A percentile compares a stretch with the other conserved stretches of the same genome.
These are phyloP conservation scores for Phaeoacremonium minimum DNA, from an alignment of 2,329 filamentous ascomycete genomes.

Conservation along the genomic window DNA sequence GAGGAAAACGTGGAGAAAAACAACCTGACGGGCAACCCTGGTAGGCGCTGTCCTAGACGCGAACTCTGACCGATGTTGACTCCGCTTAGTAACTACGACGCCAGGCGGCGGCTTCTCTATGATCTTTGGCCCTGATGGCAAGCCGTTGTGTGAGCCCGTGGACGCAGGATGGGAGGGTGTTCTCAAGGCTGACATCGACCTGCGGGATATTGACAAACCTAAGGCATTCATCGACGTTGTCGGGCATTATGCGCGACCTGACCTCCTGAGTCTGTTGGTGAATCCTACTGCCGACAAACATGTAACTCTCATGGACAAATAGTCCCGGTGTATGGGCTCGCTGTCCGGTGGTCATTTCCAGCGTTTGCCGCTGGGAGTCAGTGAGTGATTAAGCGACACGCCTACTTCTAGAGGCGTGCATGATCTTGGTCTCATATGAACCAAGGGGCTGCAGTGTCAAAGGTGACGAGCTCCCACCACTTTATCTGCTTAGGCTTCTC, in stretches of 20 bases:
- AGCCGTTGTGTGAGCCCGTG: constrained; percentile 25
- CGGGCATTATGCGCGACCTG: constrained; percentile 31
- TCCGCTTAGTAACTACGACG: constrained; percentile 11
- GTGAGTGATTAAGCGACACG: too few species aligned
- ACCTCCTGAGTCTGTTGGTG: constrained; percentile 32
- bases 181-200: constrained; percentile 44
- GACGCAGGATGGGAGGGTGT: constrained; percentile 39
- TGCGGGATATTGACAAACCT: constrained; percentile 34
- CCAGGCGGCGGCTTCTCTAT: constrained; percentile 42
- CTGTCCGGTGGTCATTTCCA: too few species aligned
- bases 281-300: constrained; percentile 13
- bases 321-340: not conserved
- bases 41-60: too few species aligned
- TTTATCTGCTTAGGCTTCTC: constrained; percentile 21
- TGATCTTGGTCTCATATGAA: constrained; percentile 25
- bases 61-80: too few species aligned
- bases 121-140: constrained; percentile 47
- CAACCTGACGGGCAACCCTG: not conserved
- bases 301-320: constrained; percentile 1
- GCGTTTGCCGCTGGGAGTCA: too few species aligned
- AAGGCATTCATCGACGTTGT: constrained; percentile 33
- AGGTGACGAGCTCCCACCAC: constrained; percentile 32
- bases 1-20: constrained; percentile 9
- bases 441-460: constrained; percentile 25
- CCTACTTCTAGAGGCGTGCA: too few species aligned